phyloP scores from a whole-genome alignment of 2,329 filamentous ascomycete species.

The Penicillium sp. region DNA sequence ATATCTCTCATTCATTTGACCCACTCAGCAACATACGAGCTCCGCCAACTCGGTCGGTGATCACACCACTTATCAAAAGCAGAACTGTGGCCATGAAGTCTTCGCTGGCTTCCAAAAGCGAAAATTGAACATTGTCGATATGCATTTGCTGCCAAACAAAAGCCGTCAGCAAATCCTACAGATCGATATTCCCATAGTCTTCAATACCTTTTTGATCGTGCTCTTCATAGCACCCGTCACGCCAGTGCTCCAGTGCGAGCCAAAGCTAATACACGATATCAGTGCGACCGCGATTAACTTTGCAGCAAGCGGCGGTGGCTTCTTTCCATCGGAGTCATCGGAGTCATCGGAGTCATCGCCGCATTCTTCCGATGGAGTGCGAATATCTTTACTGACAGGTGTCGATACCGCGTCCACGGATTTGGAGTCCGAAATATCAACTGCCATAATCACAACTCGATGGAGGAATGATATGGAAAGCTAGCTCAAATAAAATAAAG shows the following conservation, averaged over 20 bases:
- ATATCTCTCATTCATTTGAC: background rate
- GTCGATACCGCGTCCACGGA: constrained; percentile 7
- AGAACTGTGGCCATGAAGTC: constrained; percentile 62
- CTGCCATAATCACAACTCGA: constrained; percentile 1
- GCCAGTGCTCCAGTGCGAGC: constrained; percentile 60
- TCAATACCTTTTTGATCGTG: constrained; percentile 56
- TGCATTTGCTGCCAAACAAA: constrained; percentile 45
- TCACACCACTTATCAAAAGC: constrained; percentile 55
- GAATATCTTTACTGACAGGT: background rate
- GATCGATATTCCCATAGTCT: background rate
- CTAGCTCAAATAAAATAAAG: background rate
- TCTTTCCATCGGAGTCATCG: constrained; percentile 18
- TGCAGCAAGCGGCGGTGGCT: constrained; percentile 29
- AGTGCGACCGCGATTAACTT: constrained; percentile 49
- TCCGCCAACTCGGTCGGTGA: constrained; percentile 61
- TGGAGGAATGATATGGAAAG: background rate
- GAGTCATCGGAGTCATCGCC: constrained; percentile 12
- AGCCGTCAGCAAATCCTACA: background rate
- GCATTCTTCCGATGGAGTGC: background rate
- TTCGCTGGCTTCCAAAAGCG: constrained; percentile 60
- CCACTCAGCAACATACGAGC: constrained; percentile 42
- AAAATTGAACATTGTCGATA: constrained; percentile 61
- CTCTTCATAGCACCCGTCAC: constrained; percentile 62
- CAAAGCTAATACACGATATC: constrained; percentile 55
- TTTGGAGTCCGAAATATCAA: constrained; percentile 8